These are phyloP conservation scores for Dothideomycetidae sp. DNA, from an alignment of 2,329 filamentous ascomycete genomes.

Conservation along the genomic window DNA sequence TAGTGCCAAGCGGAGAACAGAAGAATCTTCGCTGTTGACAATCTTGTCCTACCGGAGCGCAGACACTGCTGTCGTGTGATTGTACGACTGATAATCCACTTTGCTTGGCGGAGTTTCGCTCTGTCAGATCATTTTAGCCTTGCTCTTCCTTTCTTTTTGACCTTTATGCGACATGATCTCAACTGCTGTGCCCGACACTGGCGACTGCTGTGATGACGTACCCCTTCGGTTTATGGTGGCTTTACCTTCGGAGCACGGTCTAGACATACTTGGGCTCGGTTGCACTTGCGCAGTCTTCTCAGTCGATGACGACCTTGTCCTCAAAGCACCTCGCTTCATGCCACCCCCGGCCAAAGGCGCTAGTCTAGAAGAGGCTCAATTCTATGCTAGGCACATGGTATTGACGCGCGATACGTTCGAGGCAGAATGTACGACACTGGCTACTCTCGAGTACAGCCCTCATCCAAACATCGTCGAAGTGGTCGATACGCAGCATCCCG, in stretches of 20 bases:
- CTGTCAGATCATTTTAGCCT: no score
- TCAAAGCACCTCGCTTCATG: background rate
- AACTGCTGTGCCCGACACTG: no score
- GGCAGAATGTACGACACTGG: background rate
- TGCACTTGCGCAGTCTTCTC: background rate
- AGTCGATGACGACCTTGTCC: background rate
- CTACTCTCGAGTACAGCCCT: background rate
- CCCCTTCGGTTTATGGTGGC: no score
- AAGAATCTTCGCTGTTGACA: no score
- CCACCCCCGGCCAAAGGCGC: background rate
- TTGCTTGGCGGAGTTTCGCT: no score
- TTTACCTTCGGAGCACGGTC: slow-evolving; percentile 1
- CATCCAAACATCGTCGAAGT: background rate
- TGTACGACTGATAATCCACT: no score
- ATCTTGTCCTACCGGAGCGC: no score
- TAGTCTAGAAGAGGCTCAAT: background rate
- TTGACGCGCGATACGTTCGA: background rate
- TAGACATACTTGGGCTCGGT: slow-evolving; percentile 1
- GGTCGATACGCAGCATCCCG: background rate
- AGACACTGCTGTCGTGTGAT: no score
- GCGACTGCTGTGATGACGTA: no score
- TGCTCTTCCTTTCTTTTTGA: no score
- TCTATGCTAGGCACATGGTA: background rate
- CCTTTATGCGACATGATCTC: no score
- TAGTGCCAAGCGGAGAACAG: no score